phyloP scores from a whole-genome alignment of 176 grass and related monocot species.

The Poa annua region DNA sequence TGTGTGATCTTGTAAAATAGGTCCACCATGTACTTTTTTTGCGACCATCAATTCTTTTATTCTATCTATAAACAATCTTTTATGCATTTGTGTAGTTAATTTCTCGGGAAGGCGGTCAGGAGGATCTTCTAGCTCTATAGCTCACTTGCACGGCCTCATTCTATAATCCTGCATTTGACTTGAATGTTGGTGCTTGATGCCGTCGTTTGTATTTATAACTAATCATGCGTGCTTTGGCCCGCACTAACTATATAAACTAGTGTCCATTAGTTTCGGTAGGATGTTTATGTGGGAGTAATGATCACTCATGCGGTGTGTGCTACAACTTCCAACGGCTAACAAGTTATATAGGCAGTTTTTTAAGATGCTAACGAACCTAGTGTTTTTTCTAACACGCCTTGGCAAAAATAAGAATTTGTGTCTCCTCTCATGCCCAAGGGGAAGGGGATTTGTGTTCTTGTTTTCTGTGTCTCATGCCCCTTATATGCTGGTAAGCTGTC shows the following conservation, averaged over 20 bases:
- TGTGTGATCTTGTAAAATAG: slow-evolving; percentile 39
- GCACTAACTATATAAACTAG: slow-evolving; percentile 57
- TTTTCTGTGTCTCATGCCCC: slow-evolving; percentile 78
- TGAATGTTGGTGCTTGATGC: slow-evolving; percentile 54
- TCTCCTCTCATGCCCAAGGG: slow-evolving; percentile 58
- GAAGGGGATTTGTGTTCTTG: slow-evolving; percentile 67
- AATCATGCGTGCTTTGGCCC: slow-evolving; percentile 59
- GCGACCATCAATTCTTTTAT: slow-evolving; percentile 31
- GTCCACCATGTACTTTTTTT: slow-evolving; percentile 24
- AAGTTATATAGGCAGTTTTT: neutral
- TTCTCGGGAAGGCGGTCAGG: slow-evolving; percentile 32
- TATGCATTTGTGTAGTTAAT: slow-evolving; percentile 31
- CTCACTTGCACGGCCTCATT: slow-evolving; percentile 50
- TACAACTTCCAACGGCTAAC: slow-evolving; percentile 48
- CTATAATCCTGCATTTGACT: slow-evolving; percentile 40
- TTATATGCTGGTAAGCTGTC: slow-evolving; percentile 83
- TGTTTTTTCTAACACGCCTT: slow-evolving; percentile 46
- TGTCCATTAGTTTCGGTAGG: slow-evolving; percentile 27
- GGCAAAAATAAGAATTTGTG: slow-evolving; percentile 33
- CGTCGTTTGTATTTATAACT: slow-evolving; percentile 55
- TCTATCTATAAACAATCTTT: neutral
- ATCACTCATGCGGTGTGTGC: slow-evolving; percentile 47
- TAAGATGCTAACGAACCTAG: slow-evolving; percentile 44
- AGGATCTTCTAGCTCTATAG: slow-evolving; percentile 62
- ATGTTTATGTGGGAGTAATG: slow-evolving; percentile 58